Conservation (phyloP, 2,329 filamentous ascomycete genomes). For the Talaromyces atroroseus region DNA sequence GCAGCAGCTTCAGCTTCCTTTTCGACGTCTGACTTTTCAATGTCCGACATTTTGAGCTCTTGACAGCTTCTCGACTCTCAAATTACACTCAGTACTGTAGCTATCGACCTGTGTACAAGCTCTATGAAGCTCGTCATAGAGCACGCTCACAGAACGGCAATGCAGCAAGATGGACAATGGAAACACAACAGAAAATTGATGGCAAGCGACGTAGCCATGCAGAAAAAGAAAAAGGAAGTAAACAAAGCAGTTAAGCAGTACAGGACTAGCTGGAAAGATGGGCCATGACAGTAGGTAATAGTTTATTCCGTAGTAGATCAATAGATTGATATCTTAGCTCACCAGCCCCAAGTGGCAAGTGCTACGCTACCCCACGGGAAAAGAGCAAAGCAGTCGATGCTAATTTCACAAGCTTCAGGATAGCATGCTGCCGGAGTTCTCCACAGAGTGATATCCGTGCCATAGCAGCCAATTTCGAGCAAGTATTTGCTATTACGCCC, state of each 20-base stretch:
- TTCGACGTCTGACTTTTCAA: constrained; percentile 10
- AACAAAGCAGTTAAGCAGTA: constrained; percentile 5
- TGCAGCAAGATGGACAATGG: background rate
- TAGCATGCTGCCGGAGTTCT: background rate
- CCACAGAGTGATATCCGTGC: background rate
- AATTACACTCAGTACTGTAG: background rate
- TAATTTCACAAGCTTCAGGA: constrained; percentile 8
- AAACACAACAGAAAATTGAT: background rate
- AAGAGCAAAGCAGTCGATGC: background rate
- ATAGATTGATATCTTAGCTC: constrained; percentile 8
- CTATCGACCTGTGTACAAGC: background rate
- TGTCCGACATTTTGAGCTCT: constrained; percentile 8
- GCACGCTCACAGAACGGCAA: constrained; percentile 2
- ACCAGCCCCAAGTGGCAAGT: background rate
- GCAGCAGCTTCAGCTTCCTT: constrained; percentile 1
- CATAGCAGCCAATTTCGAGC: background rate
- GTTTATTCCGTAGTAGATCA: background rate
- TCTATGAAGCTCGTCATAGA: constrained; percentile 11
- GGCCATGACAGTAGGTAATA: background rate
- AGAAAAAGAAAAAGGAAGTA: constrained; percentile 7
- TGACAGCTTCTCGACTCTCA: background rate
- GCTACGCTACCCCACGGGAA: constrained; percentile 12
- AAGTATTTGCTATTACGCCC: background rate
- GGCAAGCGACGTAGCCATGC: constrained; percentile 7
- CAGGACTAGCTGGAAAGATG: constrained; percentile 6